Base-by-base conservation (phyloP, 2,329 filamentous ascomycete species). In the Colletotrichum destructivum region DNA sequence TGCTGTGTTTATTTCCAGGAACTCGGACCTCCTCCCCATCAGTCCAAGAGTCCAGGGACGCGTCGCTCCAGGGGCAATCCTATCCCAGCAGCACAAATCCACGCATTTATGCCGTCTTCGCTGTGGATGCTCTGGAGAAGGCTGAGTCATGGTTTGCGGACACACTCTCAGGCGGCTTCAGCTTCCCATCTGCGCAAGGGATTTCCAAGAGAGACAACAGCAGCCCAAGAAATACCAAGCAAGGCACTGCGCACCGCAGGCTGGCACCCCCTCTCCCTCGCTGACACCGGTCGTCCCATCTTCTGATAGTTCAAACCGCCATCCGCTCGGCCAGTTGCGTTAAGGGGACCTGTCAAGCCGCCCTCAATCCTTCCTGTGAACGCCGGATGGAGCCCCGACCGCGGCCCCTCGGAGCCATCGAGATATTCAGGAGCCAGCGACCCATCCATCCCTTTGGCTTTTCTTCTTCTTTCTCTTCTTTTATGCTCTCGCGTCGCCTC, bases 71-170 rank as follows among this genome's bases (percentile, higher is more conserved):
- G 57, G 69, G 69, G 46, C 57, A 52, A 62, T 63, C 69, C 64
- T 59, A 44, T 54, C 44, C 52, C n/a, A 54, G 61, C 59, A 42
- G 26, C 40, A 57, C n/a, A 47, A 59, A 49, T 16, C 69, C 59
- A 52, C 31, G 54, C 42, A 7, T 69, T 35, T 56, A 46, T 63
- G 46, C 46, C 46, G 65, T 35, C 59, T 47, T 62, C 21, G 38
- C 52, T 68, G 69, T 69, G 69, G 69, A 63, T 71, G 65, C 69
- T 69, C 69, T 71, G 57, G 52, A 68, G 69, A 69, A 54, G 57
- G 26, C 40, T 65, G 65, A 71, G 69, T 71, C 69, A 71, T 68
- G 31, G 52, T 55, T 49, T 56, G 35, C 40, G 42, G 55, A 42
- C 67, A 70, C 62, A 18, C 55, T 61, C 56, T 51, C 26, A 26